Evolutionary conservation across 176 grass and related monocot species (phyloP), one percentile per base, ranked within the genome.

Genomic region (Bothriochloa decipiens): DNA sequence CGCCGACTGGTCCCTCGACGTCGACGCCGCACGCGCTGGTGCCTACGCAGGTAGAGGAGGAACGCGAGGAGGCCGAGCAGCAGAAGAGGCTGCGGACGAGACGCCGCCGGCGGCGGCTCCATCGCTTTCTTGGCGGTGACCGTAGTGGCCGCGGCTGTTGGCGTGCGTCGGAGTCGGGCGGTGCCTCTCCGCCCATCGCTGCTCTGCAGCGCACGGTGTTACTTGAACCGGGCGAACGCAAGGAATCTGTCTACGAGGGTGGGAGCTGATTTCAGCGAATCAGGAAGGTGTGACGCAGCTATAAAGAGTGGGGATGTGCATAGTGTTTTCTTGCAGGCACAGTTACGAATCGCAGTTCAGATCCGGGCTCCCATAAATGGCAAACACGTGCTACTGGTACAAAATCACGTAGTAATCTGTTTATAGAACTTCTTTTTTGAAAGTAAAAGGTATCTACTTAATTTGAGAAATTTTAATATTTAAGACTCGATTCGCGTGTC

Each of bases 11-110:
- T 77, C 42, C 55, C 13, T 35, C 88, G 72, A 13, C 88, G 72
- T 3, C 55, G n/a, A n/a, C n/a, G 45, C 14, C 74, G 78, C 11
- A 37, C 14, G 55, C 72, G 78, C 52, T 65, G 65, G 55, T 28
- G 57, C 72, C 83, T 43, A 11, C 79, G 79, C 35, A 90, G 83
- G 83, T 86, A 90, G 26, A 90, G 79, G 26, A 90, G 83, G 73
- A 90, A 90, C 1, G 83, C 88, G 74, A 86, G 74, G 73, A 90
- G 88, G 43, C 83, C 88, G 45, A 86, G 83, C 74, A 86, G 67
- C 67, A 90, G 11, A 9, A 45, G 45, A 90, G 83, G 74, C 26
- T 65, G 74, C 79, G 83, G 43, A 78, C 22, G 20, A 76, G 78
- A 9, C 46, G 72, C 7, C 25, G 42, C 0, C 41, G 23, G 20